Evolutionary conservation across 2,329 filamentous ascomycete species (phyloP), one percentile per base, ranked within the genome.

Genomic region (Apiospora malaysiana): DNA sequence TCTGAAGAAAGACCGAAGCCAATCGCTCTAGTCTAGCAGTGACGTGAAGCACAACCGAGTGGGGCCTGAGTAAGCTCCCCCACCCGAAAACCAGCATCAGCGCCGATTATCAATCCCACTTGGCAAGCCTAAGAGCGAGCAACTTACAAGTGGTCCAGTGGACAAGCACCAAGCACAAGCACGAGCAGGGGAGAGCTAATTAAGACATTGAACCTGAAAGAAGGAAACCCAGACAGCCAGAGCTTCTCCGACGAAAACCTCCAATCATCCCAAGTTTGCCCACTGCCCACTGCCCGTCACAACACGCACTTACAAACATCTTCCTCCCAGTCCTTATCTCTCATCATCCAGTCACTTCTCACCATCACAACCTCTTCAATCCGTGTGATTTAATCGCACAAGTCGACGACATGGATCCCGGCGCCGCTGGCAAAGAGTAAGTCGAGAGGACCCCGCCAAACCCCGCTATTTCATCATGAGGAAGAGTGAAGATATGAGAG

Each of bases 381-480:
- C 66, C 27, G 66, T 32, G 46, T 37, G 43, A n/a, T 21, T 43
- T 18, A 8, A 10, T 47, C 43, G 32, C 65, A 70, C 69, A 23
- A 25, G 37, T 37, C 65, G 63, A 66, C 70, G 66, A 67, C 69
- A 72, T 74, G 75, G 76, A 70, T 72, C 79, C 79, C 78, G 78
- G 79, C 25, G 74, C 75, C 66, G 73, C 77, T 71, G 76, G 56
- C 32, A 63, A 75, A 74, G 75, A 76, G 79, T 80, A 76, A 80
- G 79, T 76, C 73, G 40, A 63, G 16, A 74, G 75, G 76, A 76
- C 78, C 77, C 77, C 78, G 74, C 74, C 73, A 72, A 63, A 73
- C 78, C 78, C 79, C 78, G 77, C 79, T 74, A 78, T 79, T 76
- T 69, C 74, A 76, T 76, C 73, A 75, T 75, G 70, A 71, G 46